Evolutionary conservation across 1,284 basidiomycete genomes (phyloP).

Genomic region (Tausonia pullulans): DNA sequence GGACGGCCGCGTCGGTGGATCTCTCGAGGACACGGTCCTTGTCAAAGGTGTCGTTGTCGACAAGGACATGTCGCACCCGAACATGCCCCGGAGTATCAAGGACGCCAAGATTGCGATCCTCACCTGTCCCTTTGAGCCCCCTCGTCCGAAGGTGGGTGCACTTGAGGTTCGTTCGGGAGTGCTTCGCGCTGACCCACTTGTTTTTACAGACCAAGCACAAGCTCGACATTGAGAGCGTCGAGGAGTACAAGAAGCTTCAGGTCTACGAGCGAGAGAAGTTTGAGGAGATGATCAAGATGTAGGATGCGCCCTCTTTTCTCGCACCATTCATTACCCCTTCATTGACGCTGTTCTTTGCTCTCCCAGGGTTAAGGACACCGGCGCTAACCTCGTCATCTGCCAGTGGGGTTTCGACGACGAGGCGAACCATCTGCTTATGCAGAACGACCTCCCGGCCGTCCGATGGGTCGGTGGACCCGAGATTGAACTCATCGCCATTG

Average conservation of each 20-base stretch:
- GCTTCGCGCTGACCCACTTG: too few species aligned
- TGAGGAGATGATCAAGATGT: constrained; percentile 80
- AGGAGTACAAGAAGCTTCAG: constrained; percentile 90
- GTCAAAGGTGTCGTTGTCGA: constrained; percentile 78
- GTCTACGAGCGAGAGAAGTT: constrained; percentile 96
- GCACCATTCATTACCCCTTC: not conserved
- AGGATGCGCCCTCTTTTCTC: constrained; percentile 9
- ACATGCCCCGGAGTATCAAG: constrained; percentile 81
- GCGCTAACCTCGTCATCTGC: constrained; percentile 96
- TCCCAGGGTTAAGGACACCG: constrained; percentile 84
- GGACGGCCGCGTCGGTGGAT: constrained; percentile 95
- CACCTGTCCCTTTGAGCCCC: constrained; percentile 97
- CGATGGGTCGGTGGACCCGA: constrained; percentile 99
- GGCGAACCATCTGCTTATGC: constrained; percentile 95
- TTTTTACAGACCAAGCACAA: constrained; percentile 74
- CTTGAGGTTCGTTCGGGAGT: too few species aligned
- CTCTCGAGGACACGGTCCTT: constrained; percentile 82
- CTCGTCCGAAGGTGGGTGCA: constrained; percentile 62
- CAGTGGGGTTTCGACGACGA: constrained; percentile 99
- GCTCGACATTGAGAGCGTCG: constrained; percentile 93
- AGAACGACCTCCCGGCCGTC: constrained; percentile 95
- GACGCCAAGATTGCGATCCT: constrained; percentile 93
- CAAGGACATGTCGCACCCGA: constrained; percentile 98
- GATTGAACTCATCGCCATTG: constrained; percentile 98
- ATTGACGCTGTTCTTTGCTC: not conserved